phyloP scores from a whole-genome alignment of 192 early-diverging fungal species.

The Gonapodya sp. region DNA sequence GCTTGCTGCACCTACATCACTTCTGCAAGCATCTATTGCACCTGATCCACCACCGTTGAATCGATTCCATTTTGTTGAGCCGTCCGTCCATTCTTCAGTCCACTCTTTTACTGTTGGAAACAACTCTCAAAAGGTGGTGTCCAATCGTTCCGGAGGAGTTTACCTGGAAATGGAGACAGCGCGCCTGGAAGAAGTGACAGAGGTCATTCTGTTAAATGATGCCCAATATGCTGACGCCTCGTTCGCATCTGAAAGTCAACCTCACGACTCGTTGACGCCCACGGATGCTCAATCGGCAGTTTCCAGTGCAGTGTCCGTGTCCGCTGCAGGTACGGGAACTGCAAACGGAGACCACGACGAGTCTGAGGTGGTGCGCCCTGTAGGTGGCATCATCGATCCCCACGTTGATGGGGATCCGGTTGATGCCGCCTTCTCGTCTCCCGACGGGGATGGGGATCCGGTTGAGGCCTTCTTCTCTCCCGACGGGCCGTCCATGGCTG shows the following conservation, averaged over 20 bases:
- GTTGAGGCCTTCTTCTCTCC: no score
- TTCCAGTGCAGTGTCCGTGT: no score
- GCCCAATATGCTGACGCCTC: neutral
- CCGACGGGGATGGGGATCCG: no score
- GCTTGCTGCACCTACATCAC: neutral
- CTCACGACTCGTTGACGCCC: neutral
- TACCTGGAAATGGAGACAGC: neutral
- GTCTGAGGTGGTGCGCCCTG: neutral
- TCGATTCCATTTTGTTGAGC: neutral
- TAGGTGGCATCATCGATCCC: neutral
- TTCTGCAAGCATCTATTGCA: neutral
- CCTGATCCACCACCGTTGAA: neutral
- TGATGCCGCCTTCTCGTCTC: no score
- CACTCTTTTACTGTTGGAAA: neutral
- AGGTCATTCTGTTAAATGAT: neutral
- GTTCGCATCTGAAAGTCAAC: neutral
- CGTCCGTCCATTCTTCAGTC: no score
- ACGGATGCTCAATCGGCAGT: no score
- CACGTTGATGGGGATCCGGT: no score
- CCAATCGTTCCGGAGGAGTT: neutral
- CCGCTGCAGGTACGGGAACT: no score
- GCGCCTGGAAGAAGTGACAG: neutral
- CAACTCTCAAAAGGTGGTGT: neutral
- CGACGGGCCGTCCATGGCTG: no score
- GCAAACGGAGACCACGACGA: neutral